These are phyloP conservation scores for Coprinopsis cinerea DNA, from an alignment of 768 basidiomycete species.

Conservation along the genomic window DNA sequence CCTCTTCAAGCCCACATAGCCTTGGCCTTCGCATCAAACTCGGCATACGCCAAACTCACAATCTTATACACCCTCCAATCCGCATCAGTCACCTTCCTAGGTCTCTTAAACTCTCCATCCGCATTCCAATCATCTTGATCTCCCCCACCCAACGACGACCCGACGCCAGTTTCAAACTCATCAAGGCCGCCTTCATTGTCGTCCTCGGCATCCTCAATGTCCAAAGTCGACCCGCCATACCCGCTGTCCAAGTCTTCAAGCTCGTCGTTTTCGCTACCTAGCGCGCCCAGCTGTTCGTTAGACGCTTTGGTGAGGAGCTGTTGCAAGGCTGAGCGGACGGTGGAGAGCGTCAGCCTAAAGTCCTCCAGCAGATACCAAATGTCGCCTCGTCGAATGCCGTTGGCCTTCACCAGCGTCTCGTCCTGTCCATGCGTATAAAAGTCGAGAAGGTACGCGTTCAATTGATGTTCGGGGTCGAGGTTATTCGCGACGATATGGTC, in stretches of 20 bases:
- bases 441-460: constrained; percentile 62
- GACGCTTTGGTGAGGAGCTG: constrained; percentile 31
- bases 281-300: not conserved
- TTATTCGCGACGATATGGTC: constrained; percentile 20
- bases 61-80: constrained; percentile 57
- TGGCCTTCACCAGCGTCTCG: constrained; percentile 40
- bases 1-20: constrained; percentile 51
- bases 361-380: constrained; percentile 63
- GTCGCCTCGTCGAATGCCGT: constrained; percentile 55
- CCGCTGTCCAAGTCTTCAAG: not conserved
- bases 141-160: constrained; percentile 1
- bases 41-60: constrained; percentile 33
- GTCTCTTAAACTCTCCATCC: constrained; percentile 22
- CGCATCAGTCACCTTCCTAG: constrained; percentile 31
- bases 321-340: constrained; percentile 45
- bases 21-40: constrained; percentile 56
- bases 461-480: constrained; percentile 23
- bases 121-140: constrained; percentile 8
- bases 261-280: not conserved
- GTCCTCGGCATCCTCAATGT: not conserved
- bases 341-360: constrained; percentile 45
- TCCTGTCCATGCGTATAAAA: constrained; percentile 65
- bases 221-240: not conserved
- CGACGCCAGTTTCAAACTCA: not conserved
- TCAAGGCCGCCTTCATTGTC: not conserved